phyloP scores from a whole-genome alignment of 306 rosid species.

The Acacia acuminata region DNA sequence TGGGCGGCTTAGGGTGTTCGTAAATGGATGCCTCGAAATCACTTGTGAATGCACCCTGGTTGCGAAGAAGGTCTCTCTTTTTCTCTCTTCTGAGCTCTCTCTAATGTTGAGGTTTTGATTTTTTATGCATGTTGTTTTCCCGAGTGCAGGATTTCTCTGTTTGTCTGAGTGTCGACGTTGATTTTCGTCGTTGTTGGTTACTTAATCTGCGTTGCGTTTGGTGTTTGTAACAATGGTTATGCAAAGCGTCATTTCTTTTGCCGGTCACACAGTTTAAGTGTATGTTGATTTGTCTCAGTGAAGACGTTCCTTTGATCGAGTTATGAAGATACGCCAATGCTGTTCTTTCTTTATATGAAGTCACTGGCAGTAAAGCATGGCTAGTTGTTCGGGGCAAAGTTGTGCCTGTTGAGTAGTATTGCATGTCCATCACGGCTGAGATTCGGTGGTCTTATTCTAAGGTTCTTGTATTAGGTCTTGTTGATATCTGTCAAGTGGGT shows the following conservation, averaged over 20 bases:
- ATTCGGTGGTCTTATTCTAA: slow-evolving; percentile 10
- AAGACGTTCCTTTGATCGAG: slow-evolving; percentile 30
- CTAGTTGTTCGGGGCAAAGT: slow-evolving; percentile 20
- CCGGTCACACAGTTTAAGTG: slow-evolving; percentile 47
- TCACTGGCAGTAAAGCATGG: slow-evolving; percentile 20
- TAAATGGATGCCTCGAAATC: slow-evolving; percentile 84
- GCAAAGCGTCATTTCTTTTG: slow-evolving; percentile 15
- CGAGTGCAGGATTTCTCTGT: background rate
- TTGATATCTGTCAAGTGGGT: slow-evolving; percentile 13
- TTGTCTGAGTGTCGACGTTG: slow-evolving; percentile 47
- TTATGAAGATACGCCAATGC: slow-evolving; percentile 26
- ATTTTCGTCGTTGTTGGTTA: slow-evolving; percentile 43
- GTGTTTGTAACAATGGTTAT: slow-evolving; percentile 28
- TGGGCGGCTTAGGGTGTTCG: slow-evolving; percentile 98
- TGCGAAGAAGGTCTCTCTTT: slow-evolving; percentile 83
- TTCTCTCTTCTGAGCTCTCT: background rate
- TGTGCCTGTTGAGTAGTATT: slow-evolving; percentile 26
- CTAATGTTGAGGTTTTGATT: background rate
- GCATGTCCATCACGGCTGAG: slow-evolving; percentile 23
- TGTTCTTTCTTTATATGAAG: slow-evolving; percentile 26
- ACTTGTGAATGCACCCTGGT: slow-evolving; percentile 97
- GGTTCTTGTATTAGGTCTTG: slow-evolving; percentile 25
- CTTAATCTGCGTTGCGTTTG: slow-evolving; percentile 41
- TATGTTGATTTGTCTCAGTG: slow-evolving; percentile 76
- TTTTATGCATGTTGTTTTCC: slow-evolving; percentile 35